phyloP scores from a whole-genome alignment of 768 basidiomycete genomes.

The Lactarius sp. region DNA sequence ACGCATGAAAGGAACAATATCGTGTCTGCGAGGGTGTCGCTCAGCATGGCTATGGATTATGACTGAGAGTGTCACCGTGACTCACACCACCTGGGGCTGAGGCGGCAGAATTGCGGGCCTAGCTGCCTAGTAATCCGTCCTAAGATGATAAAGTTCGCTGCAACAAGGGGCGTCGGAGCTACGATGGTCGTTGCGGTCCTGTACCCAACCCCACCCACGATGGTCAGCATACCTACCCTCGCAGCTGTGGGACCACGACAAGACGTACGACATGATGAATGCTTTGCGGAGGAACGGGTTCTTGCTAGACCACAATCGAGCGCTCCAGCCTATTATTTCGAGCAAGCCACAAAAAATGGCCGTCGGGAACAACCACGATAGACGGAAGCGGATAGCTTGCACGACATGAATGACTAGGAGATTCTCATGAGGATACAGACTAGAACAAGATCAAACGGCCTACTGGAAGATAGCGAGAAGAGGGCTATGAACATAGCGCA shows the following conservation, averaged over 20 bases:
- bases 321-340: constrained; percentile 39
- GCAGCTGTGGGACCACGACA: not conserved
- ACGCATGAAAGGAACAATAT: not conserved
- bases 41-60: not conserved
- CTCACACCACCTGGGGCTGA: constrained; percentile 17
- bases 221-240: not conserved
- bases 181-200: constrained; percentile 34
- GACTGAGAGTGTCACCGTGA: constrained; percentile 15
- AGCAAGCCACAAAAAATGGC: constrained; percentile 31
- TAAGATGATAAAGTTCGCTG: constrained; percentile 25
- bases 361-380: constrained; percentile 38
- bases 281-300: constrained; percentile 29
- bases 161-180: constrained; percentile 27
- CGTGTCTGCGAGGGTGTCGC: not conserved
- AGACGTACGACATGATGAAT: constrained; percentile 40
- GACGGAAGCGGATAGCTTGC: constrained; percentile 31
- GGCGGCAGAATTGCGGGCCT: constrained; percentile 27
- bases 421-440: not conserved
- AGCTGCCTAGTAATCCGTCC: constrained; percentile 23
- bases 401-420: constrained; percentile 27
- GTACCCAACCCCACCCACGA: not conserved
- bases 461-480: constrained; percentile 6
- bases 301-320: constrained; percentile 34
- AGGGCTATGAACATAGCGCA: constrained; percentile 8
- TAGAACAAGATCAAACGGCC: not conserved